Evolutionary conservation across 23 red algal species (phyloP), one percentile per base, ranked within the genome.

Genomic region (Gracilaria gracilis): DNA sequence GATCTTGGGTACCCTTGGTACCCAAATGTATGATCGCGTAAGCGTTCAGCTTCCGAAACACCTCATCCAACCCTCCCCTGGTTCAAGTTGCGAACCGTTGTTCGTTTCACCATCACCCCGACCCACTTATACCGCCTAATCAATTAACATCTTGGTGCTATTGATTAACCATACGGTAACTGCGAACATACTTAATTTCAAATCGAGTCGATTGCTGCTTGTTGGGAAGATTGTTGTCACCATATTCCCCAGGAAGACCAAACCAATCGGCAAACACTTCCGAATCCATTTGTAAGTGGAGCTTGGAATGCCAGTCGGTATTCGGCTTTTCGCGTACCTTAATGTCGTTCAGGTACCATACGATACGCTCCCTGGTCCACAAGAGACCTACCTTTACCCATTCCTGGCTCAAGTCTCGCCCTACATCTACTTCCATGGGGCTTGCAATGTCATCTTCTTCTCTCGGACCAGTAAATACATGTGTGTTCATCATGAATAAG

Each of bases 241-340:
- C 78, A 28, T 67, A 72, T 23, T 76, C 65, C 23, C 50, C 78
- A 64, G 88, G 88, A 36, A 92, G 78, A 0, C 88, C 88, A 83
- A 92, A 92, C 88, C 88, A 92, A 48, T 83, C 79, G 0, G 78
- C 46, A 74, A 92, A 83, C 21, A 78, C 70, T 61, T 92, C 88
- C 7, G 88, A 92, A 29, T 92, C 88, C 34, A 92, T 37, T 59
- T 92, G 78, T 25, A 92, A 25, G 65, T 82, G 78, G 29, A 92
- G 28, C 9, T 61, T 49, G 51, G 51, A 59, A 50, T 92, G 88
- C 49, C 64, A 83, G 44, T 92, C 57, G 6, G 46, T 64, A 58
- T 92, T 92, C 33, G 35, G 53, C 51, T 76, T 76, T 37, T 74
- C 59, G 23, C 88, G 67, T 11, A 92, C 78, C 23, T 57, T 35